These are phyloP conservation scores for Microbotryum lychnidis-dioicae DNA, from an alignment of 1,284 basidiomycete species.

Conservation along the genomic window DNA sequence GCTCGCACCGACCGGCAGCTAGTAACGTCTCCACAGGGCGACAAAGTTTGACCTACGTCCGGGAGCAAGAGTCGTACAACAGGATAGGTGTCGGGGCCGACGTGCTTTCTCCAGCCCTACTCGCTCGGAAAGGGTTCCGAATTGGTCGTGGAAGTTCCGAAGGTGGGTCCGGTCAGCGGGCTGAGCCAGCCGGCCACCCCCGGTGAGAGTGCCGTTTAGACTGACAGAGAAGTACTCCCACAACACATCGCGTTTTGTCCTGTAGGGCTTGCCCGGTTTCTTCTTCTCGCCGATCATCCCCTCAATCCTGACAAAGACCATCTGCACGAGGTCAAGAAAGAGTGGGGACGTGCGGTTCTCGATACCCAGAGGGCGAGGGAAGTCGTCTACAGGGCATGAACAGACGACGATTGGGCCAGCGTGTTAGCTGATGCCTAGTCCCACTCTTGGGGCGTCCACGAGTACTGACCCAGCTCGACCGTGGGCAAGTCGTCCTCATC, in stretches of 20 bases:
- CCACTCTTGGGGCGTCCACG: no score
- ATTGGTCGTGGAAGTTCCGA: no score
- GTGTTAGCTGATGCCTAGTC: no score
- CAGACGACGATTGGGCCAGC: no score
- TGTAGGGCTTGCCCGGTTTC: constrained; percentile 33
- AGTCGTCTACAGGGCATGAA: constrained; percentile 7
- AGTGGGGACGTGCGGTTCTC: constrained; percentile 6
- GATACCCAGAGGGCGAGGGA: constrained; percentile 12
- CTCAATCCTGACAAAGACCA: constrained; percentile 18
- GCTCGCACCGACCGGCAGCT: no score
- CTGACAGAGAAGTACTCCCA: constrained; percentile 35
- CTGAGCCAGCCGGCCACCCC: neutral
- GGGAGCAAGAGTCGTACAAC: constrained; percentile 45
- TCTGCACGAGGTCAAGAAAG: constrained; percentile 10
- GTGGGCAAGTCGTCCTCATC: no score
- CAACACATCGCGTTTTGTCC: constrained; percentile 35
- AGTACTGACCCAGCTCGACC: no score
- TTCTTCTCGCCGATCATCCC: constrained; percentile 17
- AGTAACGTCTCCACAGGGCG: neutral
- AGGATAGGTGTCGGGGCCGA: constrained; percentile 46
- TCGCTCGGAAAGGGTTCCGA: no score
- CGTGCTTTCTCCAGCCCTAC: constrained; percentile 42
- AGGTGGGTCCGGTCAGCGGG: constrained; percentile 12
- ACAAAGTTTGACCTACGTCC: constrained; percentile 38
- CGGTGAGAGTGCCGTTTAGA: neutral